phyloP scores from a whole-genome alignment of 805 yeast species.

The Yarrowia divulgata region DNA sequence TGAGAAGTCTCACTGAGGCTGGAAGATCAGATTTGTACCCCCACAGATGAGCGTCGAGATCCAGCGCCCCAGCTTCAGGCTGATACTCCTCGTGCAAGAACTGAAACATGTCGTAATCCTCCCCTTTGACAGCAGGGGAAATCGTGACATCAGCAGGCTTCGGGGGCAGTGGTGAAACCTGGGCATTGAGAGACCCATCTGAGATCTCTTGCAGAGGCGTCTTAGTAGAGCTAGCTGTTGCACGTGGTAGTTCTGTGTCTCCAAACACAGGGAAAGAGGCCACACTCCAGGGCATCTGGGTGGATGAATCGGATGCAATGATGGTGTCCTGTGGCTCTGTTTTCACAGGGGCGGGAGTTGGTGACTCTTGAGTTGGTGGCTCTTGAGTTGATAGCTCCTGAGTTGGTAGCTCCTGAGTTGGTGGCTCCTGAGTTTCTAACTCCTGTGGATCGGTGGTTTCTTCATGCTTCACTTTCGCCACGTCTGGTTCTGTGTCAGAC shows the following conservation, averaged over 20 bases:
- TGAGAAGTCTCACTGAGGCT: slow-evolving; percentile 15
- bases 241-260: background rate
- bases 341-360: background rate
- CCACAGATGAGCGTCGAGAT: background rate
- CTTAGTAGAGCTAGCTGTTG: background rate
- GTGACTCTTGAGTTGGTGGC: background rate
- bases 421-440: no score
- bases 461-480: background rate
- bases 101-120: slow-evolving; percentile 12
- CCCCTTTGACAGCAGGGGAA: background rate
- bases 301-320: background rate
- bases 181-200: background rate
- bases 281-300: slow-evolving; percentile 25
- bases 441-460: background rate
- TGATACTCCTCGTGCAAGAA: slow-evolving; percentile 24
- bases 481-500: slow-evolving; percentile 2
- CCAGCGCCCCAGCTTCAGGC: background rate
- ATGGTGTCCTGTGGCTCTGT: background rate
- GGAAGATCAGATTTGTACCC: slow-evolving; percentile 7
- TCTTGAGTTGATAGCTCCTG: background rate
- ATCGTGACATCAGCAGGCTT: background rate
- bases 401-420: background rate
- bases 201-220: slow-evolving; percentile 25
- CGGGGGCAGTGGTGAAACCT: background rate
- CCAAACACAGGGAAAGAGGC: slow-evolving; percentile 34